These are phyloP conservation scores for Apiospora malaysiana DNA, from an alignment of 2,329 filamentous ascomycete species.

Conservation along the genomic window DNA sequence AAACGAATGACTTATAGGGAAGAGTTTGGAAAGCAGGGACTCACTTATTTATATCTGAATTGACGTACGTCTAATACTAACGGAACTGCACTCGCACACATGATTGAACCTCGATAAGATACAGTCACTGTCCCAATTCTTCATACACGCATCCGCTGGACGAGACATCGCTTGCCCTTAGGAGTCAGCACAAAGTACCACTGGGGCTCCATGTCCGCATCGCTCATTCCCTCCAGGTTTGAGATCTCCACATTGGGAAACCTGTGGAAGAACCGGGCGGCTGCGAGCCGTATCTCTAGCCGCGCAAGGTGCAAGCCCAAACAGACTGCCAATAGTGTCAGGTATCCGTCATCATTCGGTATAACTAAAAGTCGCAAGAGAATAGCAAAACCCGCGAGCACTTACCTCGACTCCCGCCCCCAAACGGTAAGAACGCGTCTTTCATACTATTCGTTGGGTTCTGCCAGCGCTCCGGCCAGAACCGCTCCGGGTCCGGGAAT, in stretches of 20 bases:
- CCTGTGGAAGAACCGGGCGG: constrained; percentile 53
- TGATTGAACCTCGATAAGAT: too few relatives aligned
- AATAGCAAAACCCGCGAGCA: background rate
- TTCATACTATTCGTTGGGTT: constrained; percentile 35
- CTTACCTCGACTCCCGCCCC: constrained; percentile 37
- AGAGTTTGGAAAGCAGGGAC: too few relatives aligned
- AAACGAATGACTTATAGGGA: too few relatives aligned
- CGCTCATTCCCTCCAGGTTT: constrained; percentile 35
- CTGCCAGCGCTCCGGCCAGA: constrained; percentile 34
- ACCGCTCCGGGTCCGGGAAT: constrained; percentile 44
- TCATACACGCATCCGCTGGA: constrained; percentile 26
- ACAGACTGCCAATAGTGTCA: constrained; percentile 43
- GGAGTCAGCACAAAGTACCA: constrained; percentile 38
- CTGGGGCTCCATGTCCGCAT: constrained; percentile 37
- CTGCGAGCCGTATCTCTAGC: constrained; percentile 57
- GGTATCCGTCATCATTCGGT: constrained; percentile 29
- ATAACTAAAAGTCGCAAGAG: constrained; percentile 40
- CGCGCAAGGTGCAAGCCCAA: constrained; percentile 60
- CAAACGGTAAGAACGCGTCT: constrained; percentile 37
- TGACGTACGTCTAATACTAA: too few relatives aligned
- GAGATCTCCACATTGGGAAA: constrained; percentile 39
- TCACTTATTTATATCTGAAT: too few relatives aligned
- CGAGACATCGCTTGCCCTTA: constrained; percentile 36
- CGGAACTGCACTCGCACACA: too few relatives aligned
- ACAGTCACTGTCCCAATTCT: too few relatives aligned